Base-by-base conservation (phyloP, 106 monocot genomes). In the Dendrobium officinale region DNA sequence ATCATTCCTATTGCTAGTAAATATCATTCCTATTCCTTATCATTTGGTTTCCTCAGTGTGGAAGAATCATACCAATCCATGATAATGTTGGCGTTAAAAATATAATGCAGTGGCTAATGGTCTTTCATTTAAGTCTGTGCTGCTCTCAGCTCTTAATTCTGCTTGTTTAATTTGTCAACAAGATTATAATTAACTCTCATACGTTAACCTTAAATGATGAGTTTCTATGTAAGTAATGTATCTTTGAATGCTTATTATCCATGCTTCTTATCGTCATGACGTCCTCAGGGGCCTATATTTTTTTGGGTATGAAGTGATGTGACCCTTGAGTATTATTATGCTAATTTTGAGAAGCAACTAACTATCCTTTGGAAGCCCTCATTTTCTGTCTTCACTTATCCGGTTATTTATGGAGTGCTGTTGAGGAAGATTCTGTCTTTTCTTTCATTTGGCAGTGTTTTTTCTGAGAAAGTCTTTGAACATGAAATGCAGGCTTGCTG, bases 401-500 rank as follows among this genome's bases (percentile, higher is more conserved):
- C 37, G 37, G 3, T 37, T 37, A 74, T 49, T 67, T 22, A 15
- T 7, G 64, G 43, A 24, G 1, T 70, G 31, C 48, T 31, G 17
- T 40, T 80, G 29, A 4, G 29, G 68, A 43, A 44, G 43, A 44
- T 49, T 51, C 49, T 49, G 2, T 9, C 5, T 13, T 79, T 79
- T 74, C 15, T 49, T 6, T 76, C 27, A 47, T 76, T 49, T 76
- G 22, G 18, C 13, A 24, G 49, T 84, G 75, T 68, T 67, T 85
- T 56, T 81, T 31, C 77, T 77, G 74, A 78, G 61, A 47, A 42
- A 59, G 37, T 1, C 43, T 42, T 66, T 54, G 37, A 33, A 6
- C 40, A 33, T 56, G 29, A 67, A 84, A 81, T 86, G 10, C 80
- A 97, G 97, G 92, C 88, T 33, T 91, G 92, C 83, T 97, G 94